Evolutionary conservation across 1,284 basidiomycete species (phyloP).

Genomic region (Earliella scabrosa): DNA sequence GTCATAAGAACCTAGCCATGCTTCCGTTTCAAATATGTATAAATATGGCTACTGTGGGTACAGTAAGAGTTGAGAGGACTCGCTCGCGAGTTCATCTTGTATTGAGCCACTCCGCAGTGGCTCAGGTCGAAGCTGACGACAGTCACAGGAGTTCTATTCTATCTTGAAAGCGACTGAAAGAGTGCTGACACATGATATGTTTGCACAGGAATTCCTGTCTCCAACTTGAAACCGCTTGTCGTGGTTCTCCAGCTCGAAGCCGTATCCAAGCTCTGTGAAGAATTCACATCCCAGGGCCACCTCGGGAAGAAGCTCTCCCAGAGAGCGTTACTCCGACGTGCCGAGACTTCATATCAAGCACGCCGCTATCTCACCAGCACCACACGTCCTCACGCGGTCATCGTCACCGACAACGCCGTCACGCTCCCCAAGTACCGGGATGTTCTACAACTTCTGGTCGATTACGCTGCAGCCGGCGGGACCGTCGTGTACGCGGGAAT

Average conservation of each 20-base stretch:
- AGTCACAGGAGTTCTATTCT: too few species aligned
- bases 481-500: conserved; percentile 17
- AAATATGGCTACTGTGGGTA: too few species aligned
- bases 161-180: too few species aligned
- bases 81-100: too few species aligned
- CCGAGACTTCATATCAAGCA: neutral
- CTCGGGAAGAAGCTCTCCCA: neutral
- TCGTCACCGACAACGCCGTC: conserved; percentile 7
- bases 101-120: too few species aligned
- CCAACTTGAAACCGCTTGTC: conserved; percentile 12
- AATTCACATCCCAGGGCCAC: neutral
- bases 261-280: neutral
- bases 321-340: neutral
- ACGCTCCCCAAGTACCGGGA: conserved; percentile 3
- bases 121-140: too few species aligned
- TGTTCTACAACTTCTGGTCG: conserved; percentile 10
- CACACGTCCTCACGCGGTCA: conserved; percentile 5
- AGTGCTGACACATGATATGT: too few species aligned
- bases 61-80: too few species aligned
- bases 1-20: too few species aligned
- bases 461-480: conserved; percentile 15
- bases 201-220: too few species aligned
- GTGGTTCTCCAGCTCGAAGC: conserved; percentile 2
- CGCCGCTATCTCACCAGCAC: conserved; percentile 7
- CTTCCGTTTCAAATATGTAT: too few species aligned